Evolutionary conservation across 2,329 filamentous ascomycete genomes (phyloP), one percentile per base, ranked within the genome.

Genomic region (Diplodia seriata): DNA sequence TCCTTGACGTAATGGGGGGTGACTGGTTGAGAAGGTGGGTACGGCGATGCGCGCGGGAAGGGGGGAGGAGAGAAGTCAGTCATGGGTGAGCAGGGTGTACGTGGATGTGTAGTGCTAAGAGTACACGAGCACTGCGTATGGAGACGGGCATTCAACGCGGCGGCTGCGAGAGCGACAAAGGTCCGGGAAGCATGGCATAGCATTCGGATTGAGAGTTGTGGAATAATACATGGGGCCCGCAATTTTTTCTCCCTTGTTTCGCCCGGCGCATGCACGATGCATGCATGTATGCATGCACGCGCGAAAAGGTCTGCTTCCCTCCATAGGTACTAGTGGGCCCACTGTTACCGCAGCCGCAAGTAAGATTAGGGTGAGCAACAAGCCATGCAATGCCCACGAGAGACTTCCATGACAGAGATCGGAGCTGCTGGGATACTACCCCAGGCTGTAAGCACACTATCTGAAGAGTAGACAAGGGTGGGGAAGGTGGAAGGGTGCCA

Each of bases 191-290:
- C 43, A 20, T 20, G 18, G 18, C 43, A 47, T 47, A 20, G 43
- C 43, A 47, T 47, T 20, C 7, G n/a, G n/a, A 47, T 47, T 14
- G 15, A 1, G 43, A 47, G 43, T 47, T 47, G 43, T 47, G 43
- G 43, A 47, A 20, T 47, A 47, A 47, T 47, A n/a, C 43, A 47
- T 20, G n/a, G 43, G 43, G 43, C 43, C 43, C 43, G 43, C 43
- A 3, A 15, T 47, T n/a, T 47, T 26, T 26, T 26, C 23, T 3
- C 23, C 23, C 23, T 23, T 8, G 15, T 47, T 20, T 47, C 43
- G 43, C 43, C 18, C 43, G 43, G 26, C 11, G 50, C 23, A 53
- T 53, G 26, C 26, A 53, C 50, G 50, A 47, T 26, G 50, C 23
- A 29, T 51, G 23, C 23, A 53, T 53, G 50, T 11, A 29, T 12